Percentiles rank a stretch among this genome's conserved stretches.
phyloP scores from a whole-genome alignment of 2,329 filamentous ascomycete species.

The Beauveria australis region DNA sequence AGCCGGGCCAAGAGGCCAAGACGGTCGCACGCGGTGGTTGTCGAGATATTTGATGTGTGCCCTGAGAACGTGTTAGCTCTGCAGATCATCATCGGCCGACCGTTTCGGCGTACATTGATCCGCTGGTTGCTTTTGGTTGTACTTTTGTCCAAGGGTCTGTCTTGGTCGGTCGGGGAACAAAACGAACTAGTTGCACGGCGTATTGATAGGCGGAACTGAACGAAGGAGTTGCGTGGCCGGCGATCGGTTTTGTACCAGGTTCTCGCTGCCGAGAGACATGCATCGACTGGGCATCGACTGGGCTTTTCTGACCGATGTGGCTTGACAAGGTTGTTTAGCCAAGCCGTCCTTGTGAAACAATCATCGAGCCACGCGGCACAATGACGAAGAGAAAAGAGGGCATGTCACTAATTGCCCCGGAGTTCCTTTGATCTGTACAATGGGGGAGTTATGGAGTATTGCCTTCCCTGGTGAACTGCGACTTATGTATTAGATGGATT shows the following conservation, averaged over 20 bases:
- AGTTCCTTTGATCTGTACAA: not conserved
- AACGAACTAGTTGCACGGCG: not conserved
- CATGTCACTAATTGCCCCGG: not conserved
- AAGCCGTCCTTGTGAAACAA: not conserved
- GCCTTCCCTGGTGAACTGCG: no score
- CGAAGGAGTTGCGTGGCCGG: not conserved
- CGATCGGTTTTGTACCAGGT: not conserved
- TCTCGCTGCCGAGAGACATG: not conserved
- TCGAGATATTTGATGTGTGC: not conserved
- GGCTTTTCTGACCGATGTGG: constrained; percentile 1
- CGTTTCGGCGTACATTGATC: not conserved
- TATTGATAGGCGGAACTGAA: not conserved
- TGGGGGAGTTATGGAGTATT: no score
- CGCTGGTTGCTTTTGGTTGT: not conserved
- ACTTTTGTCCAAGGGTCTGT: not conserved
- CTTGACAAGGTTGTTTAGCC: constrained; percentile 2
- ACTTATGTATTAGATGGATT: not conserved
- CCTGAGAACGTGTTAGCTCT: not conserved
- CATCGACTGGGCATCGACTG: not conserved
- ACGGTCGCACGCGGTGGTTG: not conserved
- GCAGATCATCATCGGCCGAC: not conserved
- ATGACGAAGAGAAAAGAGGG: not conserved
- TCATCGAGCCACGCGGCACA: not conserved
- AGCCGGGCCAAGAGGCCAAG: not conserved
- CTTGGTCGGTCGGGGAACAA: not conserved